A percentile compares a stretch with the other conserved stretches of the same genome.
Conservation (phyloP, 78 protist genomes). For the Tieghemostelium lacteum region DNA sequence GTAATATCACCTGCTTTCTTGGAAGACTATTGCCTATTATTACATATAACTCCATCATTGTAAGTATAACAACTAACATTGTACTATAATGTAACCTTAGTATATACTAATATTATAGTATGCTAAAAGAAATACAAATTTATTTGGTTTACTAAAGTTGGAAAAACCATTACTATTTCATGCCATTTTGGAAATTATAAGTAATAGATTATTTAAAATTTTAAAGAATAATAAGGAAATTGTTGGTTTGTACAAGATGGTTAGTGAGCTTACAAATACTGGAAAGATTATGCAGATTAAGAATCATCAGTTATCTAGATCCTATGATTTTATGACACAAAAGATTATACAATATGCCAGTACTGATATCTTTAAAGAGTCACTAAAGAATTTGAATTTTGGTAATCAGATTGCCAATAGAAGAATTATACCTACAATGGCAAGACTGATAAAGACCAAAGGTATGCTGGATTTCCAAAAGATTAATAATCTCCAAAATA, state of each 20-base stretch:
- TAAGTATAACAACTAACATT: no score
- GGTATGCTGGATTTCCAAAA: constrained; percentile 17
- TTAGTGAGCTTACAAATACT: neutral
- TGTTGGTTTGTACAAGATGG: neutral
- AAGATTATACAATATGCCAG: neutral
- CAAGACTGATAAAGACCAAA: constrained; percentile 26
- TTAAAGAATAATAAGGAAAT: constrained; percentile 13
- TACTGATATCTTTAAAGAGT: constrained; percentile 5
- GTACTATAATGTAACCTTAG: no score
- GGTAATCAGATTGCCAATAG: neutral
- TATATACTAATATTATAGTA: no score
- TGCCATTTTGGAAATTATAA: neutral
- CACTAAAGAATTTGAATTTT: constrained; percentile 8
- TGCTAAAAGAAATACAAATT: no score
- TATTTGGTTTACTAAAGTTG: neutral
- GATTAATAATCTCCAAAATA: neutral
- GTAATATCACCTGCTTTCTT: constrained; percentile 14
- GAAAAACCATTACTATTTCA: neutral
- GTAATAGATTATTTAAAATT: constrained; percentile 31
- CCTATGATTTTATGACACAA: constrained; percentile 4
- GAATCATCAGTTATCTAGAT: constrained; percentile 18
- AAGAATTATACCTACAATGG: neutral
- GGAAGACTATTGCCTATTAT: neutral
- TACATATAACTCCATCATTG: neutral
- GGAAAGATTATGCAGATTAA: neutral